phyloP scores from a whole-genome alignment of 2,329 filamentous ascomycete genomes.

The Fusarium euwallaceae region DNA sequence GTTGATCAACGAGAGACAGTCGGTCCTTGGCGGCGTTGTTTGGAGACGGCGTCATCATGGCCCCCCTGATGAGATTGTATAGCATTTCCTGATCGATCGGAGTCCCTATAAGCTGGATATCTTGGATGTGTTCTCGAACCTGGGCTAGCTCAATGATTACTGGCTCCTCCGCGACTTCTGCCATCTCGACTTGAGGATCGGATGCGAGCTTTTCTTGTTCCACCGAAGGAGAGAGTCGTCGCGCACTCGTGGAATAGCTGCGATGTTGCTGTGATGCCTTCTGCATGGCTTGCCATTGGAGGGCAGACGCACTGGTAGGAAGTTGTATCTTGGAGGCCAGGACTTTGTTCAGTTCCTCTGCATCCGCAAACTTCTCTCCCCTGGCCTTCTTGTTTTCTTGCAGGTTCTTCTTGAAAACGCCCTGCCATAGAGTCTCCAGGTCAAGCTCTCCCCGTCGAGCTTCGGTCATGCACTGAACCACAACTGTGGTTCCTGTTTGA shows the following conservation, averaged over 20 bases:
- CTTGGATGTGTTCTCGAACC: slow-evolving; percentile 50
- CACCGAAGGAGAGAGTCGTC: slow-evolving; percentile 35
- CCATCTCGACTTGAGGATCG: not conserved
- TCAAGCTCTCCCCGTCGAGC: slow-evolving; percentile 64
- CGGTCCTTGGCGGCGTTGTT: slow-evolving; percentile 47
- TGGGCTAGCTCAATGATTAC: slow-evolving; percentile 27
- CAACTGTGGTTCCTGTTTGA: slow-evolving; percentile 63
- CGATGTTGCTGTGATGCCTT: slow-evolving; percentile 52
- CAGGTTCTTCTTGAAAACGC: slow-evolving; percentile 54
- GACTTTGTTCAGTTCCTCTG: slow-evolving; percentile 48
- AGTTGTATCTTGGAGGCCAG: slow-evolving; percentile 52
- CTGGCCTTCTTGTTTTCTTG: slow-evolving; percentile 48
- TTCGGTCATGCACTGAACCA: slow-evolving; percentile 71
- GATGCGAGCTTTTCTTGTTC: not conserved
- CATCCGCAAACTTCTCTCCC: slow-evolving; percentile 39
- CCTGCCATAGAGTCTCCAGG: slow-evolving; percentile 66
- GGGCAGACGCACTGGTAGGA: slow-evolving; percentile 46
- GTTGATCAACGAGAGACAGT: slow-evolving; percentile 56
- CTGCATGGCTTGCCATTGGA: slow-evolving; percentile 53
- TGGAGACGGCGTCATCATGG: slow-evolving; percentile 49
- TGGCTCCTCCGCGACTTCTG: not conserved
- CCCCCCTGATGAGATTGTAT: slow-evolving; percentile 54
- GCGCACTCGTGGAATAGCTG: slow-evolving; percentile 51
- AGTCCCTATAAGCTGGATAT: slow-evolving; percentile 56
- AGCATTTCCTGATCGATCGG: slow-evolving; percentile 53